phyloP scores from a whole-genome alignment of 306 rosid species.

The Pyrus communis region DNA sequence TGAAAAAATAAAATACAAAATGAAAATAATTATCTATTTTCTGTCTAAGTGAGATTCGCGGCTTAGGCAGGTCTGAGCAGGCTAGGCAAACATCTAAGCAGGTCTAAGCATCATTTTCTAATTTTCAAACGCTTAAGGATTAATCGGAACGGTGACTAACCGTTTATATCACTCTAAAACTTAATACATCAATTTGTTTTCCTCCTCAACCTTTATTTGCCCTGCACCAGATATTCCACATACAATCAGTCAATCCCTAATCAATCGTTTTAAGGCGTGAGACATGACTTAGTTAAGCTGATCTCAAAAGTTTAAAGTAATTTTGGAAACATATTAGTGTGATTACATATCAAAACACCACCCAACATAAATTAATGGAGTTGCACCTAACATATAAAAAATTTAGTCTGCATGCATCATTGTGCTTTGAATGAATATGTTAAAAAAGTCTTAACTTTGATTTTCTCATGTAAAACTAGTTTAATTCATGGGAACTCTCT shows the following conservation, averaged over 20 bases:
- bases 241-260: neutral
- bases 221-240: neutral
- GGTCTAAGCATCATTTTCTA: no score
- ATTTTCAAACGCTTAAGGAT: no score
- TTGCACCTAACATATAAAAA: neutral
- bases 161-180: no score
- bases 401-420: neutral
- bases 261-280: neutral
- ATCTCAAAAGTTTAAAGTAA: neutral
- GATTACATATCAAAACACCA: neutral
- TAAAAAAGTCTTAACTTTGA: neutral
- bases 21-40: no score
- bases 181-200: no score
- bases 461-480: neutral
- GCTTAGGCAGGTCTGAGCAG: rapidly evolving
- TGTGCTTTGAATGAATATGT: neutral
- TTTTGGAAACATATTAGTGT: neutral
- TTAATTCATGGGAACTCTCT: neutral
- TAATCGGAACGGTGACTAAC: rapidly evolving
- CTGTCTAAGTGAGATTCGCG: no score
- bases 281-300: neutral
- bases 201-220: neutral
- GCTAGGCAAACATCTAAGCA: no score
- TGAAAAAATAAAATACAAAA: no score
- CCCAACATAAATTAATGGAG: neutral